A percentile compares a stretch with the other conserved stretches of the same genome.
Conservation (phyloP, 106 monocot species). For the Dioscorea zingiberensis region DNA sequence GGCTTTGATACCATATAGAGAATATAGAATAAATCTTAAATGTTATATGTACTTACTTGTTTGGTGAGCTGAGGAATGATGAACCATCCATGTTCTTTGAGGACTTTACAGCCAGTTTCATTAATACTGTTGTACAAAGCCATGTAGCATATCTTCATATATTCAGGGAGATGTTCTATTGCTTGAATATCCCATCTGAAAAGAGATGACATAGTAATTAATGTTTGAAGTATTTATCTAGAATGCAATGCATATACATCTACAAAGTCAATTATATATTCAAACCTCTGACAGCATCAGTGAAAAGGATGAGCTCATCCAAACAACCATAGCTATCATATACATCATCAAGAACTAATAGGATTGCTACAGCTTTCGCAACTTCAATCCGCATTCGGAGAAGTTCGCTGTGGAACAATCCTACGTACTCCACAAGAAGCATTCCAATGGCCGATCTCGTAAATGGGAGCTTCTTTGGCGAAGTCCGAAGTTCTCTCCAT, state of each 20-base stretch:
- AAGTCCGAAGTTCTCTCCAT: constrained; percentile 8
- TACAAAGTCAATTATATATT: too few species aligned
- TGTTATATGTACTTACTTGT: too few species aligned
- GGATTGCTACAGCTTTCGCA: constrained; percentile 13
- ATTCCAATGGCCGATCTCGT: constrained; percentile 20
- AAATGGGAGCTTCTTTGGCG: constrained; percentile 12
- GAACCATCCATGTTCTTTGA: neutral
- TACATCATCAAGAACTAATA: constrained; percentile 15
- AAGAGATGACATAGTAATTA: too few species aligned
- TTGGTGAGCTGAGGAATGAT: neutral
- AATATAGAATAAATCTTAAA: too few species aligned
- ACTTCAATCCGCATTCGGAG: constrained; percentile 10
- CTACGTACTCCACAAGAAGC: constrained; percentile 21
- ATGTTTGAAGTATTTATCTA: too few species aligned
- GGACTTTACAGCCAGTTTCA: constrained; percentile 9
- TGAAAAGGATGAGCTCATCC: constrained; percentile 22
- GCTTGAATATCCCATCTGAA: constrained; percentile 13
- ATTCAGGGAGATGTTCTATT: constrained; percentile 7
- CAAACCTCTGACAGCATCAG: constrained; percentile 22
- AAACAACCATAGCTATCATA: constrained; percentile 19
- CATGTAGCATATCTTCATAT: constrained; percentile 23
- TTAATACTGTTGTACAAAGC: constrained; percentile 18
- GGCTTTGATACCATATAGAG: too few species aligned
- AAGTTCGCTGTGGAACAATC: constrained; percentile 13
- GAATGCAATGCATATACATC: too few species aligned